phyloP scores from a whole-genome alignment of 805 yeast species.

The Suhomyces vadensis region DNA sequence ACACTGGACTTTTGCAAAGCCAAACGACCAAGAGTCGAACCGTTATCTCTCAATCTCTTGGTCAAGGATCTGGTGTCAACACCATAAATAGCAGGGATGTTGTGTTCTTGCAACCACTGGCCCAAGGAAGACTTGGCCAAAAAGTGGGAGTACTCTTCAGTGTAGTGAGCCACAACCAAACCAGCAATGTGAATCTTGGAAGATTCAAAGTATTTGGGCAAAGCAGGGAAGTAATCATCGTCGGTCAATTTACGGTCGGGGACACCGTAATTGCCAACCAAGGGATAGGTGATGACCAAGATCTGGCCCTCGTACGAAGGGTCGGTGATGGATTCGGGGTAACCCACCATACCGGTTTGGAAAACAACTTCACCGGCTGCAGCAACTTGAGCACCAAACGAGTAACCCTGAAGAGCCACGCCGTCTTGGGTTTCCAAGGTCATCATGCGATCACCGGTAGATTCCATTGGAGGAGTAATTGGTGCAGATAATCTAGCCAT shows the following conservation, averaged over 20 bases:
- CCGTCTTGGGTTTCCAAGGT: slow-evolving; percentile 90
- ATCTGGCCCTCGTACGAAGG: slow-evolving; percentile 99
- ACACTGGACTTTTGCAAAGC: slow-evolving; percentile 53
- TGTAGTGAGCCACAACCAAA: slow-evolving; percentile 92
- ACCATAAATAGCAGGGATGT: slow-evolving; percentile 95
- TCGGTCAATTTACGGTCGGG: slow-evolving; percentile 74
- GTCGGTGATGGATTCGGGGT: slow-evolving; percentile 96
- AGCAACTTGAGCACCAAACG: slow-evolving; percentile 89
- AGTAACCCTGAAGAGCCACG: slow-evolving; percentile 84
- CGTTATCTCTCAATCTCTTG: slow-evolving; percentile 86
- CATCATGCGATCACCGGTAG: slow-evolving; percentile 79
- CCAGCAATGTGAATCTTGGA: slow-evolving; percentile 93
- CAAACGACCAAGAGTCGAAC: slow-evolving; percentile 91
- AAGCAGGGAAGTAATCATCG: slow-evolving; percentile 70
- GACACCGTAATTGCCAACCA: slow-evolving; percentile 98
- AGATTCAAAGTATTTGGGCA: slow-evolving; percentile 94
- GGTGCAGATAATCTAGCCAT: slow-evolving; percentile 62
- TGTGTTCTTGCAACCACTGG: slow-evolving; percentile 87
- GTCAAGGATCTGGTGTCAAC: slow-evolving; percentile 96
- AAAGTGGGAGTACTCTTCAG: slow-evolving; percentile 93
- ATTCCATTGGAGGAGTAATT: slow-evolving; percentile 85
- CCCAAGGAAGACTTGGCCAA: slow-evolving; percentile 92
- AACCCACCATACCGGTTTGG: slow-evolving; percentile 99
- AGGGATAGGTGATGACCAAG: slow-evolving; percentile 91
- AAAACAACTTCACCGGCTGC: slow-evolving; percentile 97